Evolutionary conservation across 768 basidiomycete species (phyloP), one percentile per base, ranked within the genome.

Genomic region (Xerocomellus intermedius): DNA sequence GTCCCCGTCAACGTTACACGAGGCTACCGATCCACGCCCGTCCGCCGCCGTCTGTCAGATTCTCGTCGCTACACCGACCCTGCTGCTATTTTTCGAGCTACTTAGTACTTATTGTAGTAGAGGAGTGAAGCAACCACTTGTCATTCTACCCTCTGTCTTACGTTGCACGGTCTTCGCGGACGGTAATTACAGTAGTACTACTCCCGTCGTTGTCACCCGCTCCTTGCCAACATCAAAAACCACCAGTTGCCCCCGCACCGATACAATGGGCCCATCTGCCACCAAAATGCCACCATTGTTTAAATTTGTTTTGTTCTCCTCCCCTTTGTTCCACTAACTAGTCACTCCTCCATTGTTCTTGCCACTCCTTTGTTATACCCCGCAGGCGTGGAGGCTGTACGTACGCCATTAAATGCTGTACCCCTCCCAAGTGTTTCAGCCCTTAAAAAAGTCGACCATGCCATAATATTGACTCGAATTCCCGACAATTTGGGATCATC

Each of bases 1-100:
- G 49, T 50, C 64, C 21, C 68, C 64, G 62, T 69, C 68, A 53
- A 58, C 66, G 66, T 61, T 68, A 69, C 69, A 70, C 70, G 69
- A 70, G 69, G 69, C 64, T 70, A 71, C 55, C 56, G 45, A 51
- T 42, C 16, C 33, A 24, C 30, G 21, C 19, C n/a, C 9, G 42
- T 57, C 43, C 14, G 13, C 14, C 47, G 36, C 36, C 30, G 7
- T 33, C 57, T 37, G 43, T 42, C 36, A 46, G 2, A 30, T 16
- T n/a, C 42, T 36, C 48, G 50, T 48, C 32, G 48, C 30, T 35
- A 60, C 53, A 30, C 47, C 42, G 14, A 43, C 53, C 57, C 42
- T 43, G 33, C 17, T 1, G 14, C 6, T n/a, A 4, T 24, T 48
- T 38, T 48, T n/a, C 7, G 46, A n/a, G n/a, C n/a, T n/a, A n/a